Base-by-base conservation (phyloP, 78 protist genomes). In the Polysphondylium violaceum region DNA sequence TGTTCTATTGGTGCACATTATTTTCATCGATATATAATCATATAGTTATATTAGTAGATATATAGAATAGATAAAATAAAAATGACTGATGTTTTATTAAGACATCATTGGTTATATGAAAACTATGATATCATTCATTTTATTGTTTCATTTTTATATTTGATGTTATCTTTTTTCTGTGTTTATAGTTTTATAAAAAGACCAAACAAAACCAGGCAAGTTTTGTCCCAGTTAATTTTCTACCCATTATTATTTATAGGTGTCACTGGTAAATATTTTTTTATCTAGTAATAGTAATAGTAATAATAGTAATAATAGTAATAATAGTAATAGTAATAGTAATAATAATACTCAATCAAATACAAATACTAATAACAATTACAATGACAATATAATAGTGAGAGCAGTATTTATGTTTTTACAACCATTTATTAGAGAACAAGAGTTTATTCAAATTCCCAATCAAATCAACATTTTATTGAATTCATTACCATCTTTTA, bases 381-480 rank as follows among this genome's bases (percentile, higher is more conserved):
- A 17, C 27, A 25, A 27, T 27, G 23, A 4, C 5, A 16, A 12
- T 60, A n/a, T 36, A 17, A 68, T 56, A 81, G 90, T 81, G 36
- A 67, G 90, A 53, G 33, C 79, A 58, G 72, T 53, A 19, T 81
- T 69, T 40, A 81, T 81, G 90, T 40, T 69, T 27, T 35, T 81
- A 47, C 90, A 81, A 81, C 90, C 90, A 81, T 56, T 67, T 43
- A 38, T 81, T 7, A 33, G 43, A 31, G 90, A 81, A 43, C 35
- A 36, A 6, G 38, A 25, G 9, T n/a, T n/a, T n/a, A 36, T 68
- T 8, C 27, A 3, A 6, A 7, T 81, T 56, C 88, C 90, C 33
- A 81, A 81, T 59, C 90, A 81, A 56, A 72, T 59, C 0, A 81
- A 81, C 56, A 11, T 81, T 25, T 8, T 81, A 11, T 31, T 81